These are phyloP conservation scores for Gonium pectorale DNA, from an alignment of 139 green algal species.

Conservation along the genomic window DNA sequence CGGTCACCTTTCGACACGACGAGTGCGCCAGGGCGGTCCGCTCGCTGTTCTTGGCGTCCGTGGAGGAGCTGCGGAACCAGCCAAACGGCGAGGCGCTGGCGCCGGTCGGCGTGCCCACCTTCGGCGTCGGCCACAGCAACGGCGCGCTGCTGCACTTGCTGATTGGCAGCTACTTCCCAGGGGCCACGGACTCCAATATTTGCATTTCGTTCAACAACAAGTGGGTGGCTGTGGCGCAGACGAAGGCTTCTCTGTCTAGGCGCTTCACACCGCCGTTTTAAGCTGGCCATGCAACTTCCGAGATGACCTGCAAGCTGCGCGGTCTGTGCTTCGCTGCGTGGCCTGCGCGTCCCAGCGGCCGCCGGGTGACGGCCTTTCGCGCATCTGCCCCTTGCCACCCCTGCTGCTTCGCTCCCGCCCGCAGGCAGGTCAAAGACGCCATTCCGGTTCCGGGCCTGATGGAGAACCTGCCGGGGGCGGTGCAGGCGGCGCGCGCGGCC, in stretches of 20 bases:
- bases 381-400: too few species aligned
- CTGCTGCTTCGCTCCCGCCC: too few species aligned
- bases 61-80: conserved; percentile 46
- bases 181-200: conserved; percentile 54
- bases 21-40: conserved; percentile 48
- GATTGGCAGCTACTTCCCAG: conserved; percentile 47
- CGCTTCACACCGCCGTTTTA: too few species aligned
- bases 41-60: conserved; percentile 39
- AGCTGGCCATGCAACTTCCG: too few species aligned
- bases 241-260: too few species aligned
- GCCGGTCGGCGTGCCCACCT: conserved; percentile 38
- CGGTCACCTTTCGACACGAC: conserved; percentile 64
- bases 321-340: too few species aligned
- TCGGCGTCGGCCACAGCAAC: conserved; percentile 77
- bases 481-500: conserved; percentile 33
- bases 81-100: not conserved
- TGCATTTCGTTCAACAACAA: conserved; percentile 83
- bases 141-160: conserved; percentile 78
- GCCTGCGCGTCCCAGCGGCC: too few species aligned
- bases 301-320: too few species aligned
- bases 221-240: conserved; percentile 30
- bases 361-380: too few species aligned
- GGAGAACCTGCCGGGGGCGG: conserved; percentile 48
- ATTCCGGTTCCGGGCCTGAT: conserved; percentile 77
- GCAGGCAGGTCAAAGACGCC: conserved; percentile 73